phyloP scores from a whole-genome alignment of 225 moss, liverwort and hornwort genomes.

The Neckera pumila region DNA sequence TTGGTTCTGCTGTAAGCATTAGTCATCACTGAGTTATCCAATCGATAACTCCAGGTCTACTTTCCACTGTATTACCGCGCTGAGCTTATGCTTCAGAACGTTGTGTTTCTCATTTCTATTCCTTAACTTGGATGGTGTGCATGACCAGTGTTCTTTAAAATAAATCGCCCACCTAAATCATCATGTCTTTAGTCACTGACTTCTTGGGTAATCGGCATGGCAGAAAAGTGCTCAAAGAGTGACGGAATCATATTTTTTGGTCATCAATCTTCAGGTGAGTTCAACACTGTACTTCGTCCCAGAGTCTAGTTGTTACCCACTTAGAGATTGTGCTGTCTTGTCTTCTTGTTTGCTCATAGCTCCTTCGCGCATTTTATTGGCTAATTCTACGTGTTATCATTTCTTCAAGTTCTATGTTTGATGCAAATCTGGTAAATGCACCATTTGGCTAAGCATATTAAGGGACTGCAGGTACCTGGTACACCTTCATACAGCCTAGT shows the following conservation, averaged over 20 bases:
- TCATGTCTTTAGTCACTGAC: not conserved
- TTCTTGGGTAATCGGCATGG: not conserved
- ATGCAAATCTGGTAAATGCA: not conserved
- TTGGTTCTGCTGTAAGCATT: not conserved
- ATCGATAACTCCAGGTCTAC: not conserved
- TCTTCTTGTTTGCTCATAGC: not conserved
- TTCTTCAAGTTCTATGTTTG: not conserved
- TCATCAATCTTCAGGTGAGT: constrained; percentile 87
- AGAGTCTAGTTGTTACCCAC: not conserved
- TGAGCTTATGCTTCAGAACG: not conserved
- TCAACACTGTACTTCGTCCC: not conserved
- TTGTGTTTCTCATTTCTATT: not conserved
- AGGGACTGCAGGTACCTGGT: constrained; percentile 66
- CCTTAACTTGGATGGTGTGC: not conserved
- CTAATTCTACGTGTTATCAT: not conserved
- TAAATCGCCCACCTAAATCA: not conserved
- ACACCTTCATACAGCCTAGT: constrained; percentile 54
- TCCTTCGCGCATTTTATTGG: not conserved
- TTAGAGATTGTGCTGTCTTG: not conserved
- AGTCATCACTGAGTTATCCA: not conserved
- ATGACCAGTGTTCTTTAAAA: not conserved
- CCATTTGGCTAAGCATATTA: not conserved
- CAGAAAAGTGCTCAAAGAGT: constrained; percentile 32
- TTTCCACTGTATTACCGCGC: not conserved
- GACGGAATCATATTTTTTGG: constrained; percentile 66